phyloP scores from a whole-genome alignment of 352 stramenopile genomes.

The Pythium plurisporium region DNA sequence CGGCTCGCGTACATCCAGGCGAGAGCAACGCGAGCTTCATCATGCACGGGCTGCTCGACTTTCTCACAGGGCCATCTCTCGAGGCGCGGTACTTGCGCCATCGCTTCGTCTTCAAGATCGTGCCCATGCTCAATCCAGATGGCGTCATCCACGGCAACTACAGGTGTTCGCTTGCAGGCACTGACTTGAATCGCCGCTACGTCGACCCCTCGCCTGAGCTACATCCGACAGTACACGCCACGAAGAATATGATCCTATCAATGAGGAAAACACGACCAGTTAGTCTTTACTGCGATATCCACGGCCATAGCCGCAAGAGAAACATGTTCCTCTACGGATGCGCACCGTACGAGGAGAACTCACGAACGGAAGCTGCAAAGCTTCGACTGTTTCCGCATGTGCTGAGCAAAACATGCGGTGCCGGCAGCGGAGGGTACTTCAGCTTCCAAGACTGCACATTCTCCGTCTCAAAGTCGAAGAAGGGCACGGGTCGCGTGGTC shows the following conservation, averaged over 20 bases:
- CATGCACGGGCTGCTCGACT: conserved; percentile 88
- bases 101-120: conserved; percentile 87
- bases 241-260: conserved; percentile 69
- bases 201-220: conserved; percentile 39
- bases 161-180: conserved; percentile 77
- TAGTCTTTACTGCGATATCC: conserved; percentile 83
- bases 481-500: conserved; percentile 58
- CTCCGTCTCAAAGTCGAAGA: conserved; percentile 52
- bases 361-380: conserved; percentile 41
- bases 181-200: conserved; percentile 87
- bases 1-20: conserved; percentile 81
- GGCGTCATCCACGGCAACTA: conserved; percentile 92
- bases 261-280: conserved; percentile 43
- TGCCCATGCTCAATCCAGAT: conserved; percentile 93
- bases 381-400: conserved; percentile 71
- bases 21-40: conserved; percentile 89
- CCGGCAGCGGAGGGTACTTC: conserved; percentile 43
- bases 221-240: conserved; percentile 72
- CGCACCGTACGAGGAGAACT: conserved; percentile 35
- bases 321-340: conserved; percentile 90
- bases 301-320: conserved; percentile 85
- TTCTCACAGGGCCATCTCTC: conserved; percentile 65
- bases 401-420: conserved; percentile 45
- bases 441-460: conserved; percentile 73
- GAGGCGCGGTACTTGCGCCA: conserved; percentile 74